Base-by-base conservation (phyloP, 306 rosid genomes). In the Vigna nakashimae region DNA sequence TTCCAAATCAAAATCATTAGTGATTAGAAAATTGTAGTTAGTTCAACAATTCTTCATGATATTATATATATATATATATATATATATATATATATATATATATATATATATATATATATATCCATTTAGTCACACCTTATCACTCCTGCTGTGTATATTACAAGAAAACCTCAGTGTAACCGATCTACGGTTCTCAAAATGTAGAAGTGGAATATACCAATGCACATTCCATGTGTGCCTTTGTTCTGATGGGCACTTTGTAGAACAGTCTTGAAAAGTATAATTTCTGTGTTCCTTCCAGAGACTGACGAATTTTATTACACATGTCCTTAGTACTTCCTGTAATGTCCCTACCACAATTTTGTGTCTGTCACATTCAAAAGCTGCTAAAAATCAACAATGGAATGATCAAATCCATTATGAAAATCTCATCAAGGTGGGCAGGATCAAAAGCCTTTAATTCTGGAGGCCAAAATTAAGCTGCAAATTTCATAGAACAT, bases 1-100 rank as follows among this genome's bases (percentile, higher is more conserved):
- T 42, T 53, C 82, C 86, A 60, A 67, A 5, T 48, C 59, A 65
- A 40, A 65, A 77, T 8, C 82, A 66, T 8, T 82, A 84, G 26
- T 78, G 89, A 45, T 57, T 6, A 36, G 38, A 71, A 79, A 64
- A 73, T 77, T 14, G 42, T 56, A 34, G 57, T n/a, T 14, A 66
- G 9, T 65, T 70, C 55, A 34, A 52, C n/a, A 18, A 4, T 42
- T 55, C 55, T 76, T 76, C 43, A 20, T 52, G 28, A 22, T 30
- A 20, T 20, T 26, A 26, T 26, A 26, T 26, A 26, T 26, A 46
- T 30, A 32, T 20, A 26, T 56, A 18, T 20, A 18, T 18, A 18
- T 18, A 18, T 18, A 18, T 18, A 1, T 40, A 46, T 30, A 18
- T 22, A n/a, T 56, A 26, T 26, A 26, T 26, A 2, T 42, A 46